Base-by-base conservation (phyloP, 108 stramenopile genomes). In the Mayamaea pseudoterrestris region DNA sequence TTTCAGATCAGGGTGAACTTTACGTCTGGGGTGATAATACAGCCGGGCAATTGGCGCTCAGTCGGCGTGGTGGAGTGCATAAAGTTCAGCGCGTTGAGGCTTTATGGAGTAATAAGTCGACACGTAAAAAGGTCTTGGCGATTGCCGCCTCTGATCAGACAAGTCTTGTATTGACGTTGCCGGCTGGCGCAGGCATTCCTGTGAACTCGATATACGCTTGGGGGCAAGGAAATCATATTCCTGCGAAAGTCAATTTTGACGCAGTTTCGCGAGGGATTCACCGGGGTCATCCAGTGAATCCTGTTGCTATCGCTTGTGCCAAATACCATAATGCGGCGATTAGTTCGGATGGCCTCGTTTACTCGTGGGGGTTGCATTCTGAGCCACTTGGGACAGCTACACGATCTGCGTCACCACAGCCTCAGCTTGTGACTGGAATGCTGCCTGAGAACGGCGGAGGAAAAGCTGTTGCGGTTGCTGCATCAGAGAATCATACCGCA, bases 301-400 rank as follows among this genome's bases (percentile, higher is more conserved):
- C 87, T 27, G 66, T 70, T 24, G 60, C 69, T 14, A 90, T 90
- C 60, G 73, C 87, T 0, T 78, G 74, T 50, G 82, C 78, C 0
- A 70, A 65, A 27, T 75, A 68, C 45, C 87, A 93, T 63, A 94
- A 80, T 57, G 87, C 75, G 0, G 97, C 80, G 5, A 63, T 84
- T 6, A 92, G 93, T 0, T 58, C 57, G 3, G 84, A 91, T 47
- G 97, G 97, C 1, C 30, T 71, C 27, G 88, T 93, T 1, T 98
- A 82, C 50, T 93, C 93, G 0, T 98, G 93, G 93, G 97, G 97
- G 1, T 53, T 83, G 14, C 77, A 68, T 34, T 52, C 77, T 13
- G 87, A 84, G 25, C 65, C 74, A 12, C 50, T 90, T 21, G 80
- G 78, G 13, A 63, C 59, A 35, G 3, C 18, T 14, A 18, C 37